A percentile compares a stretch with the other conserved stretches of the same genome.
Conservation (phyloP, 495 filamentous ascomycete species). For the Penicillium paxilli region DNA sequence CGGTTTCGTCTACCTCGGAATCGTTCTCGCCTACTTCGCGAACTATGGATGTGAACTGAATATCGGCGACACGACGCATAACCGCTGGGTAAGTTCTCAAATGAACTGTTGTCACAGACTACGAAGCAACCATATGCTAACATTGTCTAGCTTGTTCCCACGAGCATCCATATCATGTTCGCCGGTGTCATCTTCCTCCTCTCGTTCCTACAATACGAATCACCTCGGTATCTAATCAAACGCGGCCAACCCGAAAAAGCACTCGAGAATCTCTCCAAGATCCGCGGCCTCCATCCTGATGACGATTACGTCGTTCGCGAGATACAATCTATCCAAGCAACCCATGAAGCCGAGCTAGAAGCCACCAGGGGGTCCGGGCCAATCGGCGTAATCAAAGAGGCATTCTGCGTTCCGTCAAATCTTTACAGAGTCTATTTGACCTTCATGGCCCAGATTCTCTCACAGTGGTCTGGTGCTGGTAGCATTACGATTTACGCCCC, state of each 20-base stretch:
- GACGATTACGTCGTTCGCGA: constrained; percentile 55
- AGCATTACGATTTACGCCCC: constrained; percentile 68
- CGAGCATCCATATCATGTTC: constrained; percentile 71
- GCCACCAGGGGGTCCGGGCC: constrained; percentile 57
- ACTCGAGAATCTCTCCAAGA: constrained; percentile 31
- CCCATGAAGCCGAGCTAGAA: constrained; percentile 69
- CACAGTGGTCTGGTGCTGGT: constrained; percentile 68
- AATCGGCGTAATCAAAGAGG: constrained; percentile 57
- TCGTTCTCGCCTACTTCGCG: constrained; percentile 52
- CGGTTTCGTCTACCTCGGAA: constrained; percentile 47
- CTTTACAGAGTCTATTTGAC: constrained; percentile 63
- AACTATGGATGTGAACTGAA: constrained; percentile 58
- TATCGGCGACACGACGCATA: constrained; percentile 54
- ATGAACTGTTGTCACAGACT: too few relatives aligned
- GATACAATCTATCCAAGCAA: constrained; percentile 58
- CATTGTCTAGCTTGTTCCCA: constrained; percentile 55
- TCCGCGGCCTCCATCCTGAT: constrained; percentile 43
- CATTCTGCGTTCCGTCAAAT: constrained; percentile 60
- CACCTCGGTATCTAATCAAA: constrained; percentile 62
- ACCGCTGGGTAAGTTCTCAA: constrained; percentile 59
- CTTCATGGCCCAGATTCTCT: constrained; percentile 59
- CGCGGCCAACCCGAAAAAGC: constrained; percentile 57
- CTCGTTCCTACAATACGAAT: constrained; percentile 65
- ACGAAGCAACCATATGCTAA: not conserved
- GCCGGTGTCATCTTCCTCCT: constrained; percentile 65